Conservation (phyloP, 345 rosid species). For the Eucalyptus sp. region DNA sequence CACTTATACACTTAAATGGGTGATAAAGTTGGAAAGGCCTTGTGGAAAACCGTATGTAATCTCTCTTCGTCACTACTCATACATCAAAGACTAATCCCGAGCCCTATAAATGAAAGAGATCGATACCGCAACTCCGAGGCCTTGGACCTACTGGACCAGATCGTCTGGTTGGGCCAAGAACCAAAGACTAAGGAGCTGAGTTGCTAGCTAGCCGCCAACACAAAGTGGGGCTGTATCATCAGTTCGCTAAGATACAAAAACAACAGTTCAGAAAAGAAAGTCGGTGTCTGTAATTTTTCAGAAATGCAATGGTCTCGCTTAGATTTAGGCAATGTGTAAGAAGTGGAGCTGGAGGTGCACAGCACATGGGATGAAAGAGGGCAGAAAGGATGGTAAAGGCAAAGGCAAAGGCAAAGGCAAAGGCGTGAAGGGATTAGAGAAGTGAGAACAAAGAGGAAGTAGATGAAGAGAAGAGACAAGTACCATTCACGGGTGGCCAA, state of each 20-base stretch:
- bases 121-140: background rate
- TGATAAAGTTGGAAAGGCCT: background rate
- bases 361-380: background rate
- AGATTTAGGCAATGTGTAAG: background rate
- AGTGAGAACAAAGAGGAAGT: background rate
- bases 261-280: background rate
- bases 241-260: background rate
- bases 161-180: background rate
- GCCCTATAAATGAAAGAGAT: background rate
- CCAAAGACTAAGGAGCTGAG: background rate
- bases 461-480: background rate
- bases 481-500: constrained; percentile 21
- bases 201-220: background rate
- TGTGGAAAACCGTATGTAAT: background rate
- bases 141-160: background rate
- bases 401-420: background rate
- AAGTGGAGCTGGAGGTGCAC: background rate
- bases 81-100: background rate
- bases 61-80: background rate
- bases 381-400: background rate
- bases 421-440: background rate
- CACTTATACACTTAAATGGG: background rate
- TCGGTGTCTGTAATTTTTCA: background rate
- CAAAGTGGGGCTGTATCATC: background rate
- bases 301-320: background rate